Evolutionary conservation across 306 rosid species (phyloP).

Genomic region (Spatholobus suberectus): DNA sequence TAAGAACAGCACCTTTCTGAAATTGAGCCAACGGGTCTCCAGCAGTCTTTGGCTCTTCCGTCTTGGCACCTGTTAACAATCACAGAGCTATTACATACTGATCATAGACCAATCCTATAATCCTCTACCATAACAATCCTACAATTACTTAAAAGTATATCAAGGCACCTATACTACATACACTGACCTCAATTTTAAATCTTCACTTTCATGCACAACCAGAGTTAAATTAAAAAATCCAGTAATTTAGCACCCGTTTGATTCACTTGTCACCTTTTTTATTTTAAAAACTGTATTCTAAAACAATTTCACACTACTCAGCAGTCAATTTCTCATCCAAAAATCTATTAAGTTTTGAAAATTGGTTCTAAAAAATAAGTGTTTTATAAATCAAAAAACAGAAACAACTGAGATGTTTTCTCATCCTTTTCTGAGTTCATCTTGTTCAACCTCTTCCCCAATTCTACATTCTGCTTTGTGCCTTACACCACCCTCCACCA

Average conservation of each 20-base stretch:
- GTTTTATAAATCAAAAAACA: not conserved
- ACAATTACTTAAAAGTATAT: not conserved
- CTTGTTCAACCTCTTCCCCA: not conserved
- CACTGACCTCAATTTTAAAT: not conserved
- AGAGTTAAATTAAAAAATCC: not conserved
- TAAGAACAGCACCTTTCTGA: constrained; percentile 82
- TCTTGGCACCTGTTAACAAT: constrained; percentile 66
- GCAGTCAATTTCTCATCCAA: not conserved
- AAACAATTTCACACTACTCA: not conserved
- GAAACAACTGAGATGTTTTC: not conserved
- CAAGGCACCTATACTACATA: not conserved
- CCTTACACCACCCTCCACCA: not conserved
- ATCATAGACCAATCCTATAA: not conserved
- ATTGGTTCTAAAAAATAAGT: not conserved
- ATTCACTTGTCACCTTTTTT: not conserved
- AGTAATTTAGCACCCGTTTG: not conserved
- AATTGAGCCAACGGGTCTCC: constrained; percentile 66
- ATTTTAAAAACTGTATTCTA: not conserved
- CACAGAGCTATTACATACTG: not conserved
- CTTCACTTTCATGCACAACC: not conserved
- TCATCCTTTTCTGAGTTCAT: not conserved
- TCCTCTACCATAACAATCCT: not conserved
- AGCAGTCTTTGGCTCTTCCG: constrained; percentile 72
- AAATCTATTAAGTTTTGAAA: not conserved
- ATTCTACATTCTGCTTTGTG: not conserved